Conservation (phyloP, 305 asterid species). For the Fraxinus greggii region DNA sequence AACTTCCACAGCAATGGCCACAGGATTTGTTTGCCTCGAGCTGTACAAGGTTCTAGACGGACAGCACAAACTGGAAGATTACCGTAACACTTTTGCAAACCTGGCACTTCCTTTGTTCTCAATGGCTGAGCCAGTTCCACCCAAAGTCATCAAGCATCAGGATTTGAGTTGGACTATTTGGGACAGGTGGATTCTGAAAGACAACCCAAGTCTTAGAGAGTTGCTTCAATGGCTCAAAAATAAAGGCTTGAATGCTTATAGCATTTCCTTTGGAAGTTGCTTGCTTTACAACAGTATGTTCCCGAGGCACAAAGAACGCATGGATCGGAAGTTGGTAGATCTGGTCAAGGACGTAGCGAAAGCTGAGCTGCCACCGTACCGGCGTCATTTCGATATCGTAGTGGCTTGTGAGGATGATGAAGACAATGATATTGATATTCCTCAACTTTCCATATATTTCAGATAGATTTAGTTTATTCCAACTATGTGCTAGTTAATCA, state of each 20-base stretch:
- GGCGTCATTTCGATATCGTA: slow-evolving; percentile 47
- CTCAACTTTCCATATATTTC: slow-evolving; percentile 53
- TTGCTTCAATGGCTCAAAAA: slow-evolving; percentile 49
- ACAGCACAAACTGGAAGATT: slow-evolving; percentile 50
- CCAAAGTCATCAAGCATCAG: slow-evolving; percentile 48
- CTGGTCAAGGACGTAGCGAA: slow-evolving; percentile 48
- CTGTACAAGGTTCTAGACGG: slow-evolving; percentile 50
- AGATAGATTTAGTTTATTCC: slow-evolving; percentile 26
- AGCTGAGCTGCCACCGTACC: slow-evolving; percentile 44
- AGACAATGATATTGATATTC: slow-evolving; percentile 52
- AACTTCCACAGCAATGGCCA: slow-evolving; percentile 63
- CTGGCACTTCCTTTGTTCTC: slow-evolving; percentile 58
- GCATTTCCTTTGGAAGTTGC: slow-evolving; percentile 56
- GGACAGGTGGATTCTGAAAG: slow-evolving; percentile 54
- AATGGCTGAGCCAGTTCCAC: slow-evolving; percentile 62
- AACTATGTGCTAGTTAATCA: neutral
- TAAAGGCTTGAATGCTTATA: slow-evolving; percentile 52
- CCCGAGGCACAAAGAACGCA: slow-evolving; percentile 49
- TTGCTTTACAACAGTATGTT: slow-evolving; percentile 56
- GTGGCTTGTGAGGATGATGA: slow-evolving; percentile 67
- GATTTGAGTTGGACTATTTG: slow-evolving; percentile 59
- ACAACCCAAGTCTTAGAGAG: slow-evolving; percentile 47
- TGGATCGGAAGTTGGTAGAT: slow-evolving; percentile 48
- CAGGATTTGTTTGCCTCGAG: slow-evolving; percentile 60
- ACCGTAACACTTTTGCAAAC: slow-evolving; percentile 56